Evolutionary conservation across 2,329 filamentous ascomycete genomes (phyloP), one percentile per base, ranked within the genome.

Genomic region (Cordyceps fumosorosea): DNA sequence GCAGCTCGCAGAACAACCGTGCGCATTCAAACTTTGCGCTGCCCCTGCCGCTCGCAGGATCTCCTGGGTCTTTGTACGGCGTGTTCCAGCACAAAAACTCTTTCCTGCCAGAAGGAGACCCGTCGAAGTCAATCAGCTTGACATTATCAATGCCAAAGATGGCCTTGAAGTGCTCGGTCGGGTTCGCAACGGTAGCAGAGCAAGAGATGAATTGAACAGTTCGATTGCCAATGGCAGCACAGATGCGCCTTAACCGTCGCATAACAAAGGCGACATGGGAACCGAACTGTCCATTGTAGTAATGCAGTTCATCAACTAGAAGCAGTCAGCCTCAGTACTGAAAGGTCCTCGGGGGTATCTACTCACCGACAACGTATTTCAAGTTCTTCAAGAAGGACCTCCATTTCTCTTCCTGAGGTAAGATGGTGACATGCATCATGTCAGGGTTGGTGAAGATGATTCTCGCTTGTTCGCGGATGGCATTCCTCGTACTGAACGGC

Each of bases 61-160:
- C 93, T 1, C 82, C 84, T 0, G 93, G 91, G 67, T 97, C 93
- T 72, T 92, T 96, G 74, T 86, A 96, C 0, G 95, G 95, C 0
- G 93, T 97, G 69, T 99, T 98, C 95, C 95, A 99, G 74, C 93
- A 98, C 7, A 99, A 71, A 63, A 98, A 98, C 69, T 98, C 93
- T 72, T 98, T 98, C 24, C 91, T 83, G 0, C 93, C 76, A 6
- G 91, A 91, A 0, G 95, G 95, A 0, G 93, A 96, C 1, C 95
- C 95, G 71, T 99, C 95, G 69, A 90, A 93, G 70, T 97, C 92
- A 0, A 93, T 89, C 51, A 98, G 75, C 63, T 82, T 85, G 16
- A 96, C 90, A 65, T 93, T 81, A 0, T 92, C 84, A 7, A 96
- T 83, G 0, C 93, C 93, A 67, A 98, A 97, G n/a, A 99, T 89